Conservation (phyloP, 129 eudicot species). For the Artemisia tridentata region DNA sequence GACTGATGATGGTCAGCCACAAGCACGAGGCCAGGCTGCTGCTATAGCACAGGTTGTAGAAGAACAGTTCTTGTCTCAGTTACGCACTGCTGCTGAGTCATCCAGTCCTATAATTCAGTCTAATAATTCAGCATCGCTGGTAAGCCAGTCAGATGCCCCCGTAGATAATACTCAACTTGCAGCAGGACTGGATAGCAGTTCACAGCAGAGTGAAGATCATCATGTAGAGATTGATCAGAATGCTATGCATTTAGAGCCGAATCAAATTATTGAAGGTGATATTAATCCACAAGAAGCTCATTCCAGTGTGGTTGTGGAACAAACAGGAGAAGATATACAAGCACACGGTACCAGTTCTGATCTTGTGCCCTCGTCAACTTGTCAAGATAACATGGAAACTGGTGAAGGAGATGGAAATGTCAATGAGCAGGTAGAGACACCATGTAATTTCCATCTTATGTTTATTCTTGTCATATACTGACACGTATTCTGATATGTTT, state of each 20-base stretch:
- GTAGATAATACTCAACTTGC: neutral
- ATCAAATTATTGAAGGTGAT: neutral
- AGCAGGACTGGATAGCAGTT: neutral
- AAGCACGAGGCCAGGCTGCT: neutral
- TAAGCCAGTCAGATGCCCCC: neutral
- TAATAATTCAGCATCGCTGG: neutral
- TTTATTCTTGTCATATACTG: neutral
- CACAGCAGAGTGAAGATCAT: neutral
- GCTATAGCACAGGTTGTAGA: neutral
- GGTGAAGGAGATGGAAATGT: constrained; percentile 1
- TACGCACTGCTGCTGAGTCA: neutral
- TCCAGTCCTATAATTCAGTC: neutral
- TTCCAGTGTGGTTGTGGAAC: neutral
- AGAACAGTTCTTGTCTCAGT: neutral
- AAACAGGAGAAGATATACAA: constrained; percentile 7
- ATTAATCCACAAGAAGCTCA: constrained; percentile 1
- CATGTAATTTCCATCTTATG: neutral
- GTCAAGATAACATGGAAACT: constrained; percentile 9
- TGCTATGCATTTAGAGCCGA: neutral
- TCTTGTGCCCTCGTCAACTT: neutral
- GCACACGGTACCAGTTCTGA: neutral
- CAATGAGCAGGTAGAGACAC: constrained; percentile 8
- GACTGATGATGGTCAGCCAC: constrained; percentile 13
- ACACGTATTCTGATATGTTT: neutral
- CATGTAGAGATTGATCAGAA: neutral